Evolutionary conservation across 176 grass and related monocot species (phyloP), one percentile per base, ranked within the genome.

Genomic region (Raddia distichophylla): DNA sequence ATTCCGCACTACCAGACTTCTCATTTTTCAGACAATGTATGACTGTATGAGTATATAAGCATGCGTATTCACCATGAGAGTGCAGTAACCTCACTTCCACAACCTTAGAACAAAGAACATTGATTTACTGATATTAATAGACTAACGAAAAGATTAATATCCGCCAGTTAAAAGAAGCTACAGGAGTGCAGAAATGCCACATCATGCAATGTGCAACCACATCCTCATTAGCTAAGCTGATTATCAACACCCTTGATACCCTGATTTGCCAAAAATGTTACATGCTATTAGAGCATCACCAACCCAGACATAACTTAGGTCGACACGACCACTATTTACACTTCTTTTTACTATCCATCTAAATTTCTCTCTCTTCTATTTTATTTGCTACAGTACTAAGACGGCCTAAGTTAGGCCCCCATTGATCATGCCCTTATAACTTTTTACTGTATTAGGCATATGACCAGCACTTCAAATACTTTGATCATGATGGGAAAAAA

Each of bases 381-480:
- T 27, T 27, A 27, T 27, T 27, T 27, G 27, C 27, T 27, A 27
- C 1, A 27, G 27, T 27, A 27, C 27, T 27, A 27, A 27, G 27
- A 27, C 27, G 1, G 27, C 27, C 27, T 27, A 27, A 27, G 27
- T 27, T 27, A 27, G 27, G 27, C 27, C 27, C 27, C 27, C 27
- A 1, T 27, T 27, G 27, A 27, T 27, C 27, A 27, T 27, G 27
- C 27, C 27, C 27, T 27, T 69, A 32, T 64, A 66, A 74, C 40
- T 68, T 63, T 70, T 64, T 49, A 62, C 12, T 62, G 71, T 45
- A 60, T 47, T 45, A 80, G 53, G 0, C 18, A 80, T 64, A 69
- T 12, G 47, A 84, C 48, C 17, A 69, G 70, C 34, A 45, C 58
- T 70, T 58, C 8, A 42, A 80, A 80, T 55, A 80, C 47, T 60